A percentile compares a stretch with the other conserved stretches of the same genome.
These are phyloP conservation scores for Fraxinus angustifolia DNA, from an alignment of 305 asterid species.

Conservation along the genomic window DNA sequence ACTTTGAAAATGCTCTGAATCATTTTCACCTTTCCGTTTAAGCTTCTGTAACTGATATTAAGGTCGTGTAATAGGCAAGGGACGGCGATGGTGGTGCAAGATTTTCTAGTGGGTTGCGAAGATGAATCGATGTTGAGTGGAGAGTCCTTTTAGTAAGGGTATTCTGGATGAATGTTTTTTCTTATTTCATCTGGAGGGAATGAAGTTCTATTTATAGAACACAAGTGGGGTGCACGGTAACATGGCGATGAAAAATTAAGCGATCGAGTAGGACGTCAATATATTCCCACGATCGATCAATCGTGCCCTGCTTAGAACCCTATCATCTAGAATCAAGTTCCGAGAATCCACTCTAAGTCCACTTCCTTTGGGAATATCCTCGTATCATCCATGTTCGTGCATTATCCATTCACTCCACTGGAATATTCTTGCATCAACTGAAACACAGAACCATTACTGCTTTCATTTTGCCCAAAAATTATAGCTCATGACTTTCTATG, in stretches of 20 bases:
- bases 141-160: neutral
- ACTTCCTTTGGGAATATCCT: neutral
- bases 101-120: neutral
- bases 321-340: neutral
- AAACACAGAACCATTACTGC: neutral
- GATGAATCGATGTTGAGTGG: neutral
- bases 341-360: neutral
- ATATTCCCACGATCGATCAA: neutral
- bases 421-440: neutral
- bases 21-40: neutral
- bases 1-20: neutral
- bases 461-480: neutral
- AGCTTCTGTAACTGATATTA: too few species aligned
- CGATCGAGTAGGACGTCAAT: neutral
- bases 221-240: neutral
- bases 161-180: neutral
- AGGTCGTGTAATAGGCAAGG: neutral
- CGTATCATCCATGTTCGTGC: neutral
- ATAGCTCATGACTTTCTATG: neutral
- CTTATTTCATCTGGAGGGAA: neutral
- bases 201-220: neutral
- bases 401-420: neutral
- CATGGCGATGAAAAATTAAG: neutral
- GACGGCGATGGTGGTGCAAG: neutral
- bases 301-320: neutral